These are phyloP conservation scores for Poteriospumella lacustris DNA, from an alignment of 108 stramenopile species.

Conservation along the genomic window DNA sequence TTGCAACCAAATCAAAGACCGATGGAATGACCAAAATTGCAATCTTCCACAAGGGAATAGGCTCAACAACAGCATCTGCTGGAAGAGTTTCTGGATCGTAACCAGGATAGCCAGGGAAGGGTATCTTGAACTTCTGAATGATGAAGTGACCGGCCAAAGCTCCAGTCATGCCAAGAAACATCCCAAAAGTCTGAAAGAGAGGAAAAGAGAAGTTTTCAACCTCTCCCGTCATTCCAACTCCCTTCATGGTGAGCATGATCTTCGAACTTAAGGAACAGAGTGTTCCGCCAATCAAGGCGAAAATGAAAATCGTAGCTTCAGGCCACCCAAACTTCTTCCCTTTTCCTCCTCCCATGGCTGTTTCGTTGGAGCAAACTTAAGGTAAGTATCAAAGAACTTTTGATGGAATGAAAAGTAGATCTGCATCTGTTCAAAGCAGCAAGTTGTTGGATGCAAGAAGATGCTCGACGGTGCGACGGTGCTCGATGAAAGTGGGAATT, in stretches of 20 bases:
- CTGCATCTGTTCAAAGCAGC: too few relatives aligned
- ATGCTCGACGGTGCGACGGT: too few relatives aligned
- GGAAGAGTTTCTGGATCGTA: slow-evolving; percentile 29
- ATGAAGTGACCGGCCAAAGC: slow-evolving; percentile 70
- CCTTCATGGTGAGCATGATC: slow-evolving; percentile 69
- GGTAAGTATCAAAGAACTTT: too few relatives aligned
- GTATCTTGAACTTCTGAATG: slow-evolving; percentile 61
- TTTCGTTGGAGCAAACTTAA: too few relatives aligned
- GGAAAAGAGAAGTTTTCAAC: slow-evolving; percentile 64
- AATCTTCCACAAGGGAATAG: slow-evolving; percentile 69
- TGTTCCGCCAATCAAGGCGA: slow-evolving; percentile 74
- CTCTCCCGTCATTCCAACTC: slow-evolving; percentile 61
- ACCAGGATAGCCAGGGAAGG: slow-evolving; percentile 70
- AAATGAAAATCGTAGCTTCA: slow-evolving; percentile 54
- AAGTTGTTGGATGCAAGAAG: too few relatives aligned
- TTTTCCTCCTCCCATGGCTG: too few relatives aligned
- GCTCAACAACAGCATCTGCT: slow-evolving; percentile 1
- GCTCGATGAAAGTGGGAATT: too few relatives aligned
- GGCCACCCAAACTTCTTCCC: neutral
- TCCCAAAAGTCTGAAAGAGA: slow-evolving; percentile 74
- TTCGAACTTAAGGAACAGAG: slow-evolving; percentile 76
- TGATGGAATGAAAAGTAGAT: too few relatives aligned
- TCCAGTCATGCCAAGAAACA: slow-evolving; percentile 82
- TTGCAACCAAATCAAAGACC: slow-evolving; percentile 74
- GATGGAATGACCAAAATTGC: slow-evolving; percentile 71